Evolutionary conservation across 306 rosid species (phyloP), one percentile per base, ranked within the genome.

Genomic region (Medicago ruthenica): DNA sequence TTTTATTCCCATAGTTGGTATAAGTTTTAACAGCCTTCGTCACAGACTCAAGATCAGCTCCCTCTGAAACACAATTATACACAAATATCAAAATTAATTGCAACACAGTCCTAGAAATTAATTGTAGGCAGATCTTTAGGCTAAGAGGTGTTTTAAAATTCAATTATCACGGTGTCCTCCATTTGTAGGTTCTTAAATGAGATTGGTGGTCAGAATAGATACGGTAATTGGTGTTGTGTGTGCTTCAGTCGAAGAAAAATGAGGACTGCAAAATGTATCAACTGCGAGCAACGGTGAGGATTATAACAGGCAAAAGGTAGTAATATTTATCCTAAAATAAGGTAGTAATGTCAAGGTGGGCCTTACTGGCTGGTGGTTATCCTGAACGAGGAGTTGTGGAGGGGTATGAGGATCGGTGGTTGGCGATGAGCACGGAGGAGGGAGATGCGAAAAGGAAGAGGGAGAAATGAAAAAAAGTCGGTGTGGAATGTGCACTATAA

Each of bases 1-100:
- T 85, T 24, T 34, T 65, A 62, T 80, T 69, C 65, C 89, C 89
- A 58, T 67, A 85, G 81, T 77, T 70, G 15, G 39, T 48, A 77
- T 76, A 76, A 44, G 36, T 82, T 64, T 50, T 18, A 68, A 62
- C 71, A 63, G 16, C 45, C 71, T 59, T 74, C 22, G 54, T 39
- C 75, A 85, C 83, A 63, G 73, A 64, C 6, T 51, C 76, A 14
- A 74, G 79, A 64, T 85, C 79, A 80, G 44, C 67, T 82, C 85
- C 86, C 20, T 76, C 89, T 85, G 76, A 59, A 82, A 77, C 73
- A 85, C 40, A 69, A 41, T 58, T 9, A 42, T 21, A 75, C 59
- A 39, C 42, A 76, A 53, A 70, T 16, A 12, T 51, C 74, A 75
- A 74, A 31, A 40, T 36, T 57, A 37, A 40, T 41, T 39, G 58